Evolutionary conservation across 1,284 basidiomycete genomes (phyloP).

Genomic region (Trametes polyzona): DNA sequence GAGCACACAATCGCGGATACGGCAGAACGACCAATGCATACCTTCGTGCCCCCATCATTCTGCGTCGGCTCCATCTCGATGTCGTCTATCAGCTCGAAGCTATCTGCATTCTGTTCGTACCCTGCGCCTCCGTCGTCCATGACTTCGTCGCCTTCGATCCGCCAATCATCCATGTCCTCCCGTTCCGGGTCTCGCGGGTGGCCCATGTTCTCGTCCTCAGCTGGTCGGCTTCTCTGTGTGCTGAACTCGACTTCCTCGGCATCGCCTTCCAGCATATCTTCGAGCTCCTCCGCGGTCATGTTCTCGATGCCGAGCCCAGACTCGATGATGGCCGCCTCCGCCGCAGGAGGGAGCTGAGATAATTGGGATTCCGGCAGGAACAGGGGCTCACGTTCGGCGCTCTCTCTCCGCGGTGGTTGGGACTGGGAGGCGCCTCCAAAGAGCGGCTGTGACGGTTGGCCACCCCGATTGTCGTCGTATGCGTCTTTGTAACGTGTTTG

Average conservation of each 20-base stretch:
- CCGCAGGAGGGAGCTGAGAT: slow-evolving; percentile 45
- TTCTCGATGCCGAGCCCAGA: slow-evolving; percentile 66
- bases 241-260: slow-evolving; percentile 62
- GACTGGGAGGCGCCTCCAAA: slow-evolving; percentile 19
- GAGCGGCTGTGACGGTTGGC: not conserved
- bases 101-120: slow-evolving; percentile 30
- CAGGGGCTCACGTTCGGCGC: slow-evolving; percentile 49
- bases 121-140: slow-evolving; percentile 1
- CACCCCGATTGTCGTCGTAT: not conserved
- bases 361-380: slow-evolving; percentile 65
- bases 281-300: slow-evolving; percentile 66
- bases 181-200: slow-evolving; percentile 19
- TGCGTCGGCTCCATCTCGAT: slow-evolving; percentile 60
- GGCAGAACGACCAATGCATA: slow-evolving; percentile 26
- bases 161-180: slow-evolving; percentile 11
- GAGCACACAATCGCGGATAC: not conserved
- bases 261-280: slow-evolving; percentile 65
- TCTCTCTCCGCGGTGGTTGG: slow-evolving; percentile 7
- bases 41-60: slow-evolving; percentile 39
- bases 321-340: slow-evolving; percentile 52
- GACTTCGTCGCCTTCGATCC: slow-evolving; percentile 8
- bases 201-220: not conserved
- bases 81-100: slow-evolving; percentile 44
- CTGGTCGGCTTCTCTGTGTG: slow-evolving; percentile 22
- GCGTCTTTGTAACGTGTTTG: slow-evolving; percentile 4